Base-by-base conservation (phyloP, 83 land plant species). In the Picea engelmannii region DNA sequence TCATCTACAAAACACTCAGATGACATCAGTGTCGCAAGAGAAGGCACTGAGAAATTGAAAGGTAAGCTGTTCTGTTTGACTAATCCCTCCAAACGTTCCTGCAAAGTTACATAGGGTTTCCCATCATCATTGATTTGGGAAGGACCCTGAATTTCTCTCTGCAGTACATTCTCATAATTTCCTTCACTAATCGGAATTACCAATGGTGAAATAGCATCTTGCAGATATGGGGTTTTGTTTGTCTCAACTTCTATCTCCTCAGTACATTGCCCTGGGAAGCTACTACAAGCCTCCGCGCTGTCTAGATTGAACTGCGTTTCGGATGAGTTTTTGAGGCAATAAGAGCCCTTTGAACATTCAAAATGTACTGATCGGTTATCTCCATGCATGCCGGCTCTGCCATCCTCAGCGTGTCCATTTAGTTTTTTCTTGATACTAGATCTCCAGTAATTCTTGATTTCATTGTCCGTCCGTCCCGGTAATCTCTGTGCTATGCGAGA, bases 391-490 rank as follows among this genome's bases (percentile, higher is more conserved):
- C 47, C 47, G 47, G 47, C 0, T 44, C 6, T 44, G 47, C 47
- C 7, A 44, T 44, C 7, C 47, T 44, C 6, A 44, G 47, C 47
- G 6, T 44, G 47, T 4, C 7, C 7, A 44, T 44, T 3, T 5
- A 20, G 0, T 23, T 65, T 65, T 23, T 24, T 65, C 25, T 21
- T 65, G 10, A 65, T 21, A 2, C 27, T 27, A 23, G 67, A 8
- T 65, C 67, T 65, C 67, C 67, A 65, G 27, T 24, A 65, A 23
- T 65, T 65, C 67, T 65, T 65, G 67, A 65, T 65, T 65, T 23
- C 67, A 25, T 65, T 65, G 27, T 65, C 67, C 24, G 67, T 65
- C 27, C 67, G 23, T 18, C 67, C 67, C 1, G 67, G 67, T 23
- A 65, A 65, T 21, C 25, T 65, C 31, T 65, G 11, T 65, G 67